A percentile compares a stretch with the other conserved stretches of the same genome.
phyloP scores from a whole-genome alignment of 2,329 filamentous ascomycete species.

The Geosmithia flava region DNA sequence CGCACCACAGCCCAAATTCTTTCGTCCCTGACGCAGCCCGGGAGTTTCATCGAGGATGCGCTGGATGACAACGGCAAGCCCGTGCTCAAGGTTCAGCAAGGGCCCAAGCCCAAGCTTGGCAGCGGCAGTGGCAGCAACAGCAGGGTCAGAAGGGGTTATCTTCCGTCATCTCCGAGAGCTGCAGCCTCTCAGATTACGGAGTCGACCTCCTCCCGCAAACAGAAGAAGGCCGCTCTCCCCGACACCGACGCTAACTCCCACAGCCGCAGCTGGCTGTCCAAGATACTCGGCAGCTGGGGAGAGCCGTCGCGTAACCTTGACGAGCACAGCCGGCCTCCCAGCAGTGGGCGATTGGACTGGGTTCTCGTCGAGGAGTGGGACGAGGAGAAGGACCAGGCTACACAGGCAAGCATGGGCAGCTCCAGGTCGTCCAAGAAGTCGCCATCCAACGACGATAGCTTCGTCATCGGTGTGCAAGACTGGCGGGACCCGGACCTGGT shows the following conservation, averaged over 20 bases:
- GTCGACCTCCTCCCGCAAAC: neutral
- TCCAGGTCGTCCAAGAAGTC: slow-evolving; percentile 6
- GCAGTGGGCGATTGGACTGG: slow-evolving; percentile 65
- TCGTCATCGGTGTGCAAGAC: slow-evolving; percentile 75
- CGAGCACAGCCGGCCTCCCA: slow-evolving; percentile 54
- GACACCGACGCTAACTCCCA: neutral
- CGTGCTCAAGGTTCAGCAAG: slow-evolving; percentile 38
- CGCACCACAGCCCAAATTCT: slow-evolving; percentile 88
- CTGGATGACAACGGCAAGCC: slow-evolving; percentile 47
- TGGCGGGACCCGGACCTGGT: slow-evolving; percentile 63
- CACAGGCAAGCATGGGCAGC: slow-evolving; percentile 24
- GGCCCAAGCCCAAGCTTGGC: slow-evolving; percentile 22
- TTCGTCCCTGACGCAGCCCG: slow-evolving; percentile 70
- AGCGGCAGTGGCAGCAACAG: slow-evolving; percentile 11
- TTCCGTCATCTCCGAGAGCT: neutral
- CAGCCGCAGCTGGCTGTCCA: slow-evolving; percentile 27
- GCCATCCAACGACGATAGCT: slow-evolving; percentile 34
- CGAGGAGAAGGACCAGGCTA: slow-evolving; percentile 33
- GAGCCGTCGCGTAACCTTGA: slow-evolving; percentile 15
- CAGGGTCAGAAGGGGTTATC: slow-evolving; percentile 5
- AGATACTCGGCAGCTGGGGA: slow-evolving; percentile 22
- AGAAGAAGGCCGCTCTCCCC: neutral
- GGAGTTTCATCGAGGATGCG: slow-evolving; percentile 47
- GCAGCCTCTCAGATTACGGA: neutral
- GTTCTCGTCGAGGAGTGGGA: slow-evolving; percentile 55